Evolutionary conservation across 2,329 filamentous ascomycete genomes (phyloP).

Genomic region (Xylaria sp.): DNA sequence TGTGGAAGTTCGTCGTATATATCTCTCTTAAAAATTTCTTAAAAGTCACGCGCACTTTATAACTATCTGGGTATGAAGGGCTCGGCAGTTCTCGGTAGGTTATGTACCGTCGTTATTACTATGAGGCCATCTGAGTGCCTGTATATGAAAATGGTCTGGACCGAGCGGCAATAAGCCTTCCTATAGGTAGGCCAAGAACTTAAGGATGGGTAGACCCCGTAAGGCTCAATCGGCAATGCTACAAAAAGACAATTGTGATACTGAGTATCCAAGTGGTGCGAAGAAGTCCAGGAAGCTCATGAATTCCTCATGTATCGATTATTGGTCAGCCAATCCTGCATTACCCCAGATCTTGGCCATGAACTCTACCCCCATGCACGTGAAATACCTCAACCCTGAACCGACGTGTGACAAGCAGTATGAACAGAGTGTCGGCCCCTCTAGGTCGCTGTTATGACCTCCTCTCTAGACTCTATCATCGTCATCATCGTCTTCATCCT

Average conservation of each 20-base stretch:
- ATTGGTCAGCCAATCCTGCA: slow-evolving; percentile 20
- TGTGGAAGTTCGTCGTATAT: slow-evolving; percentile 25
- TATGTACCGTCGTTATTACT: slow-evolving; percentile 21
- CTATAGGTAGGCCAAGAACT: slow-evolving; percentile 18
- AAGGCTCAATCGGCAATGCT: slow-evolving; percentile 16
- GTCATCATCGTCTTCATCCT: too few relatives aligned
- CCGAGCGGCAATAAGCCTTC: slow-evolving; percentile 5
- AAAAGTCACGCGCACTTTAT: background rate
- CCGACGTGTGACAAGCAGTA: slow-evolving; percentile 1
- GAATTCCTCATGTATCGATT: slow-evolving; percentile 14
- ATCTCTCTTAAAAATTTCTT: slow-evolving; percentile 1
- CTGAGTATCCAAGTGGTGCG: slow-evolving; percentile 14
- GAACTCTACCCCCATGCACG: background rate
- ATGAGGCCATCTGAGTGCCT: background rate
- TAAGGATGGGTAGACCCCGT: background rate
- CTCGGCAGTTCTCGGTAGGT: slow-evolving; percentile 29
- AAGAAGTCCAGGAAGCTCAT: slow-evolving; percentile 6
- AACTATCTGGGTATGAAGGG: background rate
- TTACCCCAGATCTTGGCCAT: slow-evolving; percentile 6
- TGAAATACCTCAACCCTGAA: background rate
- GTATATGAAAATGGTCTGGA: slow-evolving; percentile 21
- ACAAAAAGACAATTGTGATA: slow-evolving; percentile 6
- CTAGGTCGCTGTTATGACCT: background rate
- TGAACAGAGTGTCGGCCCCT: background rate
- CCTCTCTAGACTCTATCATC: background rate